A percentile compares a stretch with the other conserved stretches of the same genome.
These are phyloP conservation scores for Phytophthora meadii DNA, from an alignment of 352 stramenopile species.

Conservation along the genomic window DNA sequence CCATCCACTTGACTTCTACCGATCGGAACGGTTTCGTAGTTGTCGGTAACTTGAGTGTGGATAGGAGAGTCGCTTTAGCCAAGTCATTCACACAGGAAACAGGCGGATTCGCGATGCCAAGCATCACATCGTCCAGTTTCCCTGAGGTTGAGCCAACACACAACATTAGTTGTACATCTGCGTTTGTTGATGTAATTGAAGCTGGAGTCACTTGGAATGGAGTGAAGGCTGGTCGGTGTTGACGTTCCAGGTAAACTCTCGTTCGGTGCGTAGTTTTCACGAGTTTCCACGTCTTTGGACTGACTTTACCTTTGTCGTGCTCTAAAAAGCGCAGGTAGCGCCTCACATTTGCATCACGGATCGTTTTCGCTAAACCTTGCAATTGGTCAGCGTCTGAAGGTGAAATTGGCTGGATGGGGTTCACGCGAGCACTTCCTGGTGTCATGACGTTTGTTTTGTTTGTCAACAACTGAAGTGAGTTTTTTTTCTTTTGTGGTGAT, in stretches of 20 bases:
- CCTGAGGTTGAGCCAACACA: constrained; percentile 31
- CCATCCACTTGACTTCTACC: constrained; percentile 40
- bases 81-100: constrained; percentile 27
- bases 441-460: constrained; percentile 4
- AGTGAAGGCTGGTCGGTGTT: constrained; percentile 2
- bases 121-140: constrained; percentile 46
- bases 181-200: not conserved
- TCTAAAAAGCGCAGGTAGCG: constrained; percentile 38
- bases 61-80: constrained; percentile 40
- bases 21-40: constrained; percentile 41
- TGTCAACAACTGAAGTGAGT: constrained; percentile 1
- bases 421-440: constrained; percentile 7
- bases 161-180: constrained; percentile 16
- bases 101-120: constrained; percentile 33
- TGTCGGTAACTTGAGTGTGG: constrained; percentile 42
- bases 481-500: not conserved
- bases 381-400: constrained; percentile 25
- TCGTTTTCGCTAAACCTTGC: constrained; percentile 20
- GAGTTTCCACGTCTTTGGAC: constrained; percentile 30
- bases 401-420: constrained; percentile 33
- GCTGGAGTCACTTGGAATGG: constrained; percentile 4
- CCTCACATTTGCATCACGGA: constrained; percentile 35
- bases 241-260: constrained; percentile 28
- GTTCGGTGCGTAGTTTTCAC: constrained; percentile 22
- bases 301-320: constrained; percentile 15